phyloP scores from a whole-genome alignment of 1,284 basidiomycete genomes.

The Trametes sp. region DNA sequence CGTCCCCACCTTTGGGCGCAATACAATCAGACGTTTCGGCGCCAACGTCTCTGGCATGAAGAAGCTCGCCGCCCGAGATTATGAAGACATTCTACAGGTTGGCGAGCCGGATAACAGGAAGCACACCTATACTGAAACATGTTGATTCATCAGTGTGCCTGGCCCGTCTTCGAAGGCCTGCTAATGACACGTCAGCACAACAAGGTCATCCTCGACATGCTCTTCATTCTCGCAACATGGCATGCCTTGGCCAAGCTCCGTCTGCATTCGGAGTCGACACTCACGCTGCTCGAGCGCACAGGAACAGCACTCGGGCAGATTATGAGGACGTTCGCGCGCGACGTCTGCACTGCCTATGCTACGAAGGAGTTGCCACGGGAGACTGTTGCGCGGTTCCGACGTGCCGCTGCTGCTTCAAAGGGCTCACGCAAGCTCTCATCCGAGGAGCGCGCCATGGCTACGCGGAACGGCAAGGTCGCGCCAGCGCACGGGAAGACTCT shows the following conservation, averaged over 20 bases:
- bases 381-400: constrained; percentile 13
- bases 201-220: constrained; percentile 31
- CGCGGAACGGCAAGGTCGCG: no score
- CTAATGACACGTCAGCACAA: constrained; percentile 35
- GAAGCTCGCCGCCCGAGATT: constrained; percentile 41
- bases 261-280: constrained; percentile 39
- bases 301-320: constrained; percentile 34
- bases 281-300: constrained; percentile 27
- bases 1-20: constrained; percentile 39
- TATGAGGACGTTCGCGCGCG: constrained; percentile 32
- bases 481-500: no score
- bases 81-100: constrained; percentile 42
- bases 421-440: no score
- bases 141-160: constrained; percentile 35
- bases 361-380: constrained; percentile 42
- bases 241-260: constrained; percentile 45
- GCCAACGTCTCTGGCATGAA: constrained; percentile 39
- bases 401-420: no score
- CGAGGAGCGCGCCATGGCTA: no score
- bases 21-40: constrained; percentile 38
- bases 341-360: constrained; percentile 28
- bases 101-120: no score
- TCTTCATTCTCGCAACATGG: constrained; percentile 40
- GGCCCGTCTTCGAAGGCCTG: constrained; percentile 42
- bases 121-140: not conserved